A percentile compares a stretch with the other conserved stretches of the same genome.
phyloP scores from a whole-genome alignment of 805 yeast species.

The Saccharomycopsis guyanensis region DNA sequence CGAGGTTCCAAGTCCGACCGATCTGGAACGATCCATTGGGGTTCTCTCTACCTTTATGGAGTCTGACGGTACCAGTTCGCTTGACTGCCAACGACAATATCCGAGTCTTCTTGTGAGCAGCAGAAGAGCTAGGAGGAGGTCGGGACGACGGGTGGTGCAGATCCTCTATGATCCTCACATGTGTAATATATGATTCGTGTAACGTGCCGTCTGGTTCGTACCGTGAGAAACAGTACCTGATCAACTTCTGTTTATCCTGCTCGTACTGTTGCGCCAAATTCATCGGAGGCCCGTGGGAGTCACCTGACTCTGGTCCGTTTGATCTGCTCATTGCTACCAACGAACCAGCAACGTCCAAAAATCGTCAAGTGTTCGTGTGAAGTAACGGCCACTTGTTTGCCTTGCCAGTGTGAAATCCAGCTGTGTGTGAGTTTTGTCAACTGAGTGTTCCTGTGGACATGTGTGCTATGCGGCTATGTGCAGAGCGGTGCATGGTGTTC shows the following conservation, averaged over 20 bases:
- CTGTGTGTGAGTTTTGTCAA: too few species aligned
- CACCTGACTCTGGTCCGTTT: too few species aligned
- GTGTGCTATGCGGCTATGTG: too few species aligned
- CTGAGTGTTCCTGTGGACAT: too few species aligned
- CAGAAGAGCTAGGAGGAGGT: constrained; percentile 51
- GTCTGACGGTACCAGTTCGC: constrained; percentile 55
- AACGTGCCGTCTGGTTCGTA: constrained; percentile 35
- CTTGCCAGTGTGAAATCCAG: too few species aligned
- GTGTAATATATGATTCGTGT: constrained; percentile 62
- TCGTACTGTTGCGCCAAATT: constrained; percentile 50
- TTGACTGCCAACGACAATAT: constrained; percentile 51
- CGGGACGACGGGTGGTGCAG: constrained; percentile 57
- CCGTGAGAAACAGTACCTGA: constrained; percentile 42
- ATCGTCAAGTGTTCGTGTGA: background rate
- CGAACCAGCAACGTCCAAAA: background rate
- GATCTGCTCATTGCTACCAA: background rate
- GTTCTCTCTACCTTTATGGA: constrained; percentile 84
- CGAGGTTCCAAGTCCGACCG: constrained; percentile 88
- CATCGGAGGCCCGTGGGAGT: constrained; percentile 1
- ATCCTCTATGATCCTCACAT: constrained; percentile 68
- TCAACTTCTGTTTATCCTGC: constrained; percentile 42
- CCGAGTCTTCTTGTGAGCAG: constrained; percentile 50
- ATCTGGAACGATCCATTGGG: constrained; percentile 71
- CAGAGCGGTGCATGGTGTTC: too few species aligned
- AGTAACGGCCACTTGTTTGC: background rate